Conservation (phyloP, 1,284 basidiomycete species). For the Grifola frondosa region DNA sequence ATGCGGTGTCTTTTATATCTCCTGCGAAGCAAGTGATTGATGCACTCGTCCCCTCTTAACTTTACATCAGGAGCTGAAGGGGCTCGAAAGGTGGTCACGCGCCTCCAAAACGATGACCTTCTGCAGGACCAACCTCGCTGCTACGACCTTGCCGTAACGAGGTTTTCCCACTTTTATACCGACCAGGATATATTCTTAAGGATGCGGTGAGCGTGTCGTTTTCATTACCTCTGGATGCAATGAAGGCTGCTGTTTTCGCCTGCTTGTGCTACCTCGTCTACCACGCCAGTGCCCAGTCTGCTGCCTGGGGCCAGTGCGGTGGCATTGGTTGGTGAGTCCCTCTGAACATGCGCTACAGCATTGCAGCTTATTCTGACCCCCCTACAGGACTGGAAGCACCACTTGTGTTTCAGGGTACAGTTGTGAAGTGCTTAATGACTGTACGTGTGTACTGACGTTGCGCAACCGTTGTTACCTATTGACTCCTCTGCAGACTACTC, state of each 20-base stretch:
- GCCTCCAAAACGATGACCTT: too few relatives aligned
- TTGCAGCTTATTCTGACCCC: slow-evolving; percentile 5
- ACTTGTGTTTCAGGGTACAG: slow-evolving; percentile 46
- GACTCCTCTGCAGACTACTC: slow-evolving; percentile 42
- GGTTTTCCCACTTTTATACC: slow-evolving; percentile 19
- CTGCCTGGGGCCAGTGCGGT: slow-evolving; percentile 49
- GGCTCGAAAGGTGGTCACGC: too few relatives aligned
- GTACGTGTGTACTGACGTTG: slow-evolving; percentile 28
- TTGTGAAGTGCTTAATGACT: slow-evolving; percentile 44
- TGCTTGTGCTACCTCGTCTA: slow-evolving; percentile 11
- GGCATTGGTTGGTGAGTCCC: slow-evolving; percentile 44
- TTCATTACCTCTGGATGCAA: slow-evolving; percentile 4
- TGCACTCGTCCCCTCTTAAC: too few relatives aligned
- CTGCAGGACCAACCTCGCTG: slow-evolving; percentile 20
- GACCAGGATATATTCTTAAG: slow-evolving; percentile 11
- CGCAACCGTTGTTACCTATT: slow-evolving; percentile 8
- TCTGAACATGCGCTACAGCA: not conserved
- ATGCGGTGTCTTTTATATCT: too few relatives aligned
- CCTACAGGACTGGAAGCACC: slow-evolving; percentile 43
- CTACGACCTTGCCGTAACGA: slow-evolving; percentile 8
- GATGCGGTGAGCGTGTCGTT: too few relatives aligned
- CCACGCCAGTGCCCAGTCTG: slow-evolving; percentile 35
- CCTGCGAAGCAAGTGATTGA: too few relatives aligned
- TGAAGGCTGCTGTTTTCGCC: slow-evolving; percentile 10
- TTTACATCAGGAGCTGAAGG: too few relatives aligned